These are phyloP conservation scores for Calonectria henricotiae DNA, from an alignment of 2,329 filamentous ascomycete genomes.

Conservation along the genomic window DNA sequence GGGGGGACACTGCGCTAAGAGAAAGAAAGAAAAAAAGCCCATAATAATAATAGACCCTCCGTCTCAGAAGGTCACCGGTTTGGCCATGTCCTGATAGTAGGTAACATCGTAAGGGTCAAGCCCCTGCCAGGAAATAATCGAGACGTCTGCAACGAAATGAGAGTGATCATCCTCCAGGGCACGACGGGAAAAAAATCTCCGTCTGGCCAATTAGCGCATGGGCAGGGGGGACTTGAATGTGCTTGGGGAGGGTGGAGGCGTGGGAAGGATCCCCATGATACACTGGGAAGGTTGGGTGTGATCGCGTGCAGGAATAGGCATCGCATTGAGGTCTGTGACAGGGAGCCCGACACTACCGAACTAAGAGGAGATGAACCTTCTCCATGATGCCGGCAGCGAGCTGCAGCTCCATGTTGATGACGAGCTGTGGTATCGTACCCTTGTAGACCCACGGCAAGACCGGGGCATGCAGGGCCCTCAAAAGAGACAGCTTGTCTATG, in stretches of 20 bases:
- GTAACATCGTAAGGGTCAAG: constrained; percentile 29
- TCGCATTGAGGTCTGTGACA: constrained; percentile 41
- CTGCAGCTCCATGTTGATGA: constrained; percentile 30
- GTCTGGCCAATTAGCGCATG: constrained; percentile 40
- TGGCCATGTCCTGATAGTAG: constrained; percentile 31
- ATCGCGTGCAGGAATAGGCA: constrained; percentile 44
- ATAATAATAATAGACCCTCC: neutral
- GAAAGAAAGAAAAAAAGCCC: no score
- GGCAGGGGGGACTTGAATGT: constrained; percentile 29
- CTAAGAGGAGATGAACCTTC: constrained; percentile 41
- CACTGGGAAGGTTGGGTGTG: constrained; percentile 36
- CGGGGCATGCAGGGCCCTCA: constrained; percentile 25
- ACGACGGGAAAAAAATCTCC: constrained; percentile 40
- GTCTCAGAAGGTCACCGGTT: constrained; percentile 28
- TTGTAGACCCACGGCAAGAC: constrained; percentile 26
- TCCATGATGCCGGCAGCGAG: constrained; percentile 39
- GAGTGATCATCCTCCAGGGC: constrained; percentile 33
- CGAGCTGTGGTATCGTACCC: constrained; percentile 31
- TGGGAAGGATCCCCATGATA: constrained; percentile 33
- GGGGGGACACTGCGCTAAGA: constrained; percentile 2
- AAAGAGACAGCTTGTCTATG: constrained; percentile 35
- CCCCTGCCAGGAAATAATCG: constrained; percentile 39
- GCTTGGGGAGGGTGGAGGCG: constrained; percentile 28
- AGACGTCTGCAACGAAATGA: constrained; percentile 38
- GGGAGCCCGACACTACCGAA: constrained; percentile 40